phyloP scores from a whole-genome alignment of 73 alveolate species.

The Halteria grandinella region DNA sequence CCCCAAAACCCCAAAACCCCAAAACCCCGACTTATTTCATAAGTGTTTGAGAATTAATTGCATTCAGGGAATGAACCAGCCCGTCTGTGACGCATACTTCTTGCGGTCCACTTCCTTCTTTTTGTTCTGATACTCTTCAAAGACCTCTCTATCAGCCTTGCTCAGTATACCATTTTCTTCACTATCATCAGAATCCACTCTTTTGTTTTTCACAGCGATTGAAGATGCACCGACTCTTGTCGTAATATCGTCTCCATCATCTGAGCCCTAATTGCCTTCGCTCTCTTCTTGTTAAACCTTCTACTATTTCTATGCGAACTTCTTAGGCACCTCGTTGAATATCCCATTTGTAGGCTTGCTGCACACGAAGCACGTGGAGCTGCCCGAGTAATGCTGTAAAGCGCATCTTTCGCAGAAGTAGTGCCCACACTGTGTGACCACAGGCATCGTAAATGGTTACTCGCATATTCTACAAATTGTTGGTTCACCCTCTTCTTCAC shows the following conservation, averaged over 20 bases:
- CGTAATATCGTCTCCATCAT: conserved; percentile 25
- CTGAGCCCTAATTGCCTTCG: conserved; percentile 3
- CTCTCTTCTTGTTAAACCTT: conserved; percentile 1
- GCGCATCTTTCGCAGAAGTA: conserved; percentile 87
- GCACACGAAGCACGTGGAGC: conserved; percentile 74
- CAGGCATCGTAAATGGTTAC: conserved; percentile 52
- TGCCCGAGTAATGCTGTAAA: conserved; percentile 47
- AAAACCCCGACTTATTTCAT: no score
- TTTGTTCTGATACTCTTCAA: conserved; percentile 36
- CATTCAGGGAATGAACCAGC: conserved; percentile 56
- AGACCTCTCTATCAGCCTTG: conserved; percentile 33
- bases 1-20: no score
- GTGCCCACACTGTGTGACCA: conserved; percentile 78
- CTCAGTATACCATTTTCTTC: conserved; percentile 8
- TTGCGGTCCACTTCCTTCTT: conserved; percentile 28
- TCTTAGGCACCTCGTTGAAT: conserved; percentile 67
- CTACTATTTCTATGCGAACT: conserved; percentile 13
- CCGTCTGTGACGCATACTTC: conserved; percentile 35
- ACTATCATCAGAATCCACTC: neutral
- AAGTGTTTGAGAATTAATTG: no score
- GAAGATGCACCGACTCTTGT: no score
- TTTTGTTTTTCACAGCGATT: no score
- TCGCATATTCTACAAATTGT: conserved; percentile 81
- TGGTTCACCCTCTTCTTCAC: conserved; percentile 65
- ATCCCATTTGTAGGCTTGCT: conserved; percentile 82